Evolutionary conservation across 2,329 filamentous ascomycete species (phyloP).

Genomic region (Eurotiales sp.): DNA sequence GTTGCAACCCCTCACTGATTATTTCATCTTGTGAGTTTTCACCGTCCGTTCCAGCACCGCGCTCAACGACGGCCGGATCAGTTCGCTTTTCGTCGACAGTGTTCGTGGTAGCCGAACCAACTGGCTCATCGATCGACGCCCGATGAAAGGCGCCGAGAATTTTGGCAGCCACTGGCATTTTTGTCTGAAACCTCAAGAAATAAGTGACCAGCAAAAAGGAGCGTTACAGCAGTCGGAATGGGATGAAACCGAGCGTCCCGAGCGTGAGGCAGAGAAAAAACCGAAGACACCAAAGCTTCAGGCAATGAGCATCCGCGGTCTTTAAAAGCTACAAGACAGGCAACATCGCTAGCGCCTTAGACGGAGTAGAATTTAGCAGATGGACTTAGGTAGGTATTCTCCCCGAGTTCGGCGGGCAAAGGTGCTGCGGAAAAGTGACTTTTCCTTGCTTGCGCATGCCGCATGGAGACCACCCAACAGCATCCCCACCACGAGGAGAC

Average conservation of each 20-base stretch:
- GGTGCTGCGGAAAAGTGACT: not conserved
- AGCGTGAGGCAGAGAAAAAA: not conserved
- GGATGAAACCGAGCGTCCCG: not conserved
- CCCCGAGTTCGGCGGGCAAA: not conserved
- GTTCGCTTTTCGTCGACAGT: not conserved
- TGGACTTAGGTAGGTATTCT: not conserved
- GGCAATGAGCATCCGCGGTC: not conserved
- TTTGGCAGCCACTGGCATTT: not conserved
- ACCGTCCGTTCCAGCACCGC: not conserved
- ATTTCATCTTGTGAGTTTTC: not conserved
- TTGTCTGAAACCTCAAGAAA: too few relatives aligned
- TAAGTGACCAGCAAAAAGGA: not conserved
- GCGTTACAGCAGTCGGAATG: too few relatives aligned
- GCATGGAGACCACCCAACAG: not conserved
- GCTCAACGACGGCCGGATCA: not conserved
- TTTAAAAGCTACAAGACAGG: not conserved
- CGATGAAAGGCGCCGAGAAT: not conserved
- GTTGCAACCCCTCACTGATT: constrained; percentile 13
- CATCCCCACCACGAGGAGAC: too few relatives aligned
- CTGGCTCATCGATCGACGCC: not conserved
- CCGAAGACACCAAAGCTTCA: not conserved
- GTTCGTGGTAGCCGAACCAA: not conserved
- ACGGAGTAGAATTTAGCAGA: too few relatives aligned
- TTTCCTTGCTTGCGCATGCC: not conserved
- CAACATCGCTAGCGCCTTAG: not conserved